Evolutionary conservation across 1,284 basidiomycete species (phyloP), one percentile per base, ranked within the genome.

Genomic region (Tilletia indica): DNA sequence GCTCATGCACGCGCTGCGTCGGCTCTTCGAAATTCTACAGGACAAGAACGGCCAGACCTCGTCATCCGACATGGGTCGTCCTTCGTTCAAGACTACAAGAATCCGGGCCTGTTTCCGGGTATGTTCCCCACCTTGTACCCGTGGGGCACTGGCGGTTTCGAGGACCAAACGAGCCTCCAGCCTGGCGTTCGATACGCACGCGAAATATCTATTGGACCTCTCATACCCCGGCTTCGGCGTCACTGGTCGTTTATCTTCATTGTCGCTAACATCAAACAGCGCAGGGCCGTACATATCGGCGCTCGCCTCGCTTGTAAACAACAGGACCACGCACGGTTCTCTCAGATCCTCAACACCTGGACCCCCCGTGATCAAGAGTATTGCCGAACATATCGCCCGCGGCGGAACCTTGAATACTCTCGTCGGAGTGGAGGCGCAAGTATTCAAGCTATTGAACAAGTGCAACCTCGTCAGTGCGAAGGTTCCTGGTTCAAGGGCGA

Each of bases 11-110:
- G 4, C 4, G 51, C 8, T 6, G 4, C 19, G 19, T 4, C 4
- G 16, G n/a, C n/a, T n/a, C n/a, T n/a, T n/a, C n/a, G n/a, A n/a
- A n/a, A n/a, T n/a, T n/a, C n/a, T n/a, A n/a, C n/a, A n/a, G n/a
- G n/a, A n/a, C n/a, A n/a, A n/a, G n/a, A n/a, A n/a, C 51, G 51
- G 51, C 51, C 51, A 4, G 51, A 54, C 25, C 51, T 54, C n/a
- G 19, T 54, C 51, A 54, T 54, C 51, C 6, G n/a, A 19, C 51
- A 54, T 31, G 51, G 51, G 6, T 6, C 51, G 6, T n/a, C 51
- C 5, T 54, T 54, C 25, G 51, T 54, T 19, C 4, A 19, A 5
- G 51, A 54, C 16, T 54, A 54, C 51, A 54, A 54, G 8, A 54
- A 54, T 54, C 51, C 51, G 8, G 16, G 6, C 8, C 16, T 54